Evolutionary conservation across 2,329 filamentous ascomycete species (phyloP).

Genomic region (Nothomitra cinnamomea): DNA sequence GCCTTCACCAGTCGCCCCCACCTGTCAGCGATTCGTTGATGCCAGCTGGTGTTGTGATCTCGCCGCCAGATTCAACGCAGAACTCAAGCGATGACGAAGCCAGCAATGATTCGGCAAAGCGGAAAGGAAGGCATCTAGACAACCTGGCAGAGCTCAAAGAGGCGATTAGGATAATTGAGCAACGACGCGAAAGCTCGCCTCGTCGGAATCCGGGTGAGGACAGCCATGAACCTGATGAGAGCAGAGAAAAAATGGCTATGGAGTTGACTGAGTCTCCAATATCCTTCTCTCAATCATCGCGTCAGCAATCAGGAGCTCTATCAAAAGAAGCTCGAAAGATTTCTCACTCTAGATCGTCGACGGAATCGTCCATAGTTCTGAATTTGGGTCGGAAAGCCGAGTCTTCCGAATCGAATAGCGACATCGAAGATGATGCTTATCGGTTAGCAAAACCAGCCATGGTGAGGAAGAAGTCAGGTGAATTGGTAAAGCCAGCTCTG

Average conservation of each 20-base stretch:
- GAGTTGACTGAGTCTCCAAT: slow-evolving; percentile 29
- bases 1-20: slow-evolving; percentile 69
- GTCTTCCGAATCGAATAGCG: slow-evolving; percentile 28
- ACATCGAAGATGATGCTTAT: slow-evolving; percentile 36
- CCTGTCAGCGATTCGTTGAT: slow-evolving; percentile 61
- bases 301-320: slow-evolving; percentile 20
- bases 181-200: slow-evolving; percentile 43
- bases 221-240: neutral
- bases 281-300: neutral
- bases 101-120: slow-evolving; percentile 24
- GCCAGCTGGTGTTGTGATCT: slow-evolving; percentile 71
- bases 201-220: slow-evolving; percentile 18
- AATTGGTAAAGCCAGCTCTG: slow-evolving; percentile 83
- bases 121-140: slow-evolving; percentile 30
- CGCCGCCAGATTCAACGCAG: slow-evolving; percentile 70
- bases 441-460: slow-evolving; percentile 61
- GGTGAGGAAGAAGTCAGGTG: slow-evolving; percentile 95
- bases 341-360: slow-evolving; percentile 41
- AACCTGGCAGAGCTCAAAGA: slow-evolving; percentile 54
- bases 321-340: slow-evolving; percentile 41
- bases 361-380: slow-evolving; percentile 34
- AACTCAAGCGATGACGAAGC: slow-evolving; percentile 75
- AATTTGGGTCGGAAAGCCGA: slow-evolving; percentile 27
- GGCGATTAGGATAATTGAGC: slow-evolving; percentile 64
- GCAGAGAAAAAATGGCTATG: slow-evolving; percentile 19